These are phyloP conservation scores for Suhomyces xylopsoci DNA, from an alignment of 805 yeast genomes.

Conservation along the genomic window DNA sequence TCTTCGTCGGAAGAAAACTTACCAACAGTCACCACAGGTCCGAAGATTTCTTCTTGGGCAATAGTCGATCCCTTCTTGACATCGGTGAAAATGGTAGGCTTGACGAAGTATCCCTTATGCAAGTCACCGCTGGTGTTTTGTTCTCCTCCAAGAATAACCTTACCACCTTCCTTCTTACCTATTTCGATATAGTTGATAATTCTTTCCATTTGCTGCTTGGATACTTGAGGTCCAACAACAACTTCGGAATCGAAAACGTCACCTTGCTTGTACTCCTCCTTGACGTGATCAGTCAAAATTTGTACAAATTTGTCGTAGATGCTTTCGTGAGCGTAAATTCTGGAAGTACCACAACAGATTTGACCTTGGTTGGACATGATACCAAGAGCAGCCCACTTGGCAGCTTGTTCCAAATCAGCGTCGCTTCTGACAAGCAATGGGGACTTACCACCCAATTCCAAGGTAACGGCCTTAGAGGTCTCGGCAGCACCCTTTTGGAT, in stretches of 20 bases:
- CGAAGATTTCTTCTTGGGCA: conserved; percentile 80
- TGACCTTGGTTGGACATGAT: conserved; percentile 65
- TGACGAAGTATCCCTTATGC: conserved; percentile 59
- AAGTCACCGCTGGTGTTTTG: conserved; percentile 35
- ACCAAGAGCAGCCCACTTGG: conserved; percentile 66
- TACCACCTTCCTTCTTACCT: conserved; percentile 46
- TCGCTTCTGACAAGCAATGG: conserved; percentile 62
- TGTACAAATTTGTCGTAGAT: conserved; percentile 53
- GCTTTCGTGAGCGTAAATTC: conserved; percentile 56
- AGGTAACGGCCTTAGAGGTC: conserved; percentile 60
- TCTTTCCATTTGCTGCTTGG: conserved; percentile 54
- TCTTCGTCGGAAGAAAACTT: conserved; percentile 67
- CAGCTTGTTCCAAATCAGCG: conserved; percentile 63
- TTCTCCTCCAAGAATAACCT: conserved; percentile 40
- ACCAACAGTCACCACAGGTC: conserved; percentile 75
- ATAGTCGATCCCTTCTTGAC: conserved; percentile 63
- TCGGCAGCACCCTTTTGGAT: conserved; percentile 60
- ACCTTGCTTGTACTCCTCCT: conserved; percentile 53
- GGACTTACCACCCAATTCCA: conserved; percentile 74
- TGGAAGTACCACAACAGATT: conserved; percentile 65
- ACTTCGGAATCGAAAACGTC: conserved; percentile 46
- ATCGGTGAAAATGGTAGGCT: conserved; percentile 75
- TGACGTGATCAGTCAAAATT: conserved; percentile 44
- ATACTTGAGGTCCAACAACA: conserved; percentile 62
- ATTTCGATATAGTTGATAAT: conserved; percentile 38